phyloP scores from a whole-genome alignment of 1,139 yeast species.

The Candida sanyaensis region DNA sequence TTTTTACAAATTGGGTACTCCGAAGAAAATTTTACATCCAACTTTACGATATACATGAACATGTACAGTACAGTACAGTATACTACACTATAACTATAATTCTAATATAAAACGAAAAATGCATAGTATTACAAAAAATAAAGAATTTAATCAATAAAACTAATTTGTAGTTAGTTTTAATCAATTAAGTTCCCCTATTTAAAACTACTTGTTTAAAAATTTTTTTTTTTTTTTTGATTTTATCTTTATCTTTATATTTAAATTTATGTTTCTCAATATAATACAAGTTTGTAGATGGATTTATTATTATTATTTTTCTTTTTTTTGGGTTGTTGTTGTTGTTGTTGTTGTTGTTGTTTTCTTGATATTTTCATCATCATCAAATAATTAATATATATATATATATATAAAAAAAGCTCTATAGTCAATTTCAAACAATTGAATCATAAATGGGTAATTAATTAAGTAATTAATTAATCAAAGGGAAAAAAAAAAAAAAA shows the following conservation, averaged over 20 bases:
- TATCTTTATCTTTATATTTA: neutral
- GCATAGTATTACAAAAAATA: too few relatives aligned
- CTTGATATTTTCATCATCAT: slow-evolving; percentile 1
- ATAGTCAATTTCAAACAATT: neutral
- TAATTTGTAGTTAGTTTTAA: too few relatives aligned
- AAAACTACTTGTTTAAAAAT: neutral
- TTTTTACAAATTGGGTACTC: too few relatives aligned
- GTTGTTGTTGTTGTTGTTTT: too few relatives aligned
- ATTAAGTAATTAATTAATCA: neutral
- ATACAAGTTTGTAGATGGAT: slow-evolving; percentile 1
- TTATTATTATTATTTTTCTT: neutral
- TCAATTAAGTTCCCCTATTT: neutral
- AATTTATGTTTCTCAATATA: neutral
- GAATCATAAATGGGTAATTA: neutral
- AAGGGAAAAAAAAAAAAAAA: neutral
- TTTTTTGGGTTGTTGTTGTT: neutral
- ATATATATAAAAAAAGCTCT: neutral
- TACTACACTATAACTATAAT: too few relatives aligned
- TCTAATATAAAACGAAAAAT: neutral
- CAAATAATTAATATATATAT: neutral
- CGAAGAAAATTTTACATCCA: too few relatives aligned
- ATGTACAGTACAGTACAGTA: too few relatives aligned
- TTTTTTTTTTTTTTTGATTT: neutral
- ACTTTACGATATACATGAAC: too few relatives aligned
- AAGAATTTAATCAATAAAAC: too few relatives aligned